Evolutionary conservation across 2,329 filamentous ascomycete species (phyloP).

Genomic region (Epichloe bromicola): DNA sequence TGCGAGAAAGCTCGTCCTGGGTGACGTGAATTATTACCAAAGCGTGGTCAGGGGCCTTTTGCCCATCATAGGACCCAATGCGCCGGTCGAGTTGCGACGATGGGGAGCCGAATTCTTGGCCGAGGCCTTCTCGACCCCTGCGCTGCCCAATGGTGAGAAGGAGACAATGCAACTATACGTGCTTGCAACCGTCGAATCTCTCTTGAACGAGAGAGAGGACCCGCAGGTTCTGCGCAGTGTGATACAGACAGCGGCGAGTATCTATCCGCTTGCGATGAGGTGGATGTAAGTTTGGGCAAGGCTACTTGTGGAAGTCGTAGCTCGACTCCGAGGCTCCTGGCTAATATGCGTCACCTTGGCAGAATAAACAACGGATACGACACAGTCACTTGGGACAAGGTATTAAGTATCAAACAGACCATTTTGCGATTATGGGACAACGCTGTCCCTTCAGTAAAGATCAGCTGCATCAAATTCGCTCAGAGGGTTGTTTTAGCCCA

Average conservation of each 20-base stretch:
- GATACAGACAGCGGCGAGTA: conserved; percentile 78
- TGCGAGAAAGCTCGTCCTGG: conserved; percentile 78
- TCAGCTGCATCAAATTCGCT: conserved; percentile 96
- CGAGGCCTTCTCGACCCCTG: conserved; percentile 90
- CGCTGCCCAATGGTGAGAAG: conserved; percentile 64
- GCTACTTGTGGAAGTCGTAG: not conserved
- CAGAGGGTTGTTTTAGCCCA: conserved; percentile 88
- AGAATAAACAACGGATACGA: conserved; percentile 85
- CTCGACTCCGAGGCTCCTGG: not conserved
- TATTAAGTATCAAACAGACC: conserved; percentile 76
- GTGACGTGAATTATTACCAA: conserved; percentile 77
- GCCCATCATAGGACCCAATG: conserved; percentile 70
- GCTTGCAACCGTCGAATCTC: conserved; percentile 59
- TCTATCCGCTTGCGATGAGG: conserved; percentile 83
- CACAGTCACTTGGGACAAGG: conserved; percentile 69
- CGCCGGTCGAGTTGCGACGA: conserved; percentile 70
- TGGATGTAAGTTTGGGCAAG: conserved; percentile 72
- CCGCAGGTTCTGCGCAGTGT: conserved; percentile 69
- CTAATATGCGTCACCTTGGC: conserved; percentile 11
- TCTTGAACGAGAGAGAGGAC: conserved; percentile 64
- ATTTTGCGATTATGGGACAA: conserved; percentile 83
- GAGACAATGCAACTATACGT: conserved; percentile 65
- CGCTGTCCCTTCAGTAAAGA: conserved; percentile 60
- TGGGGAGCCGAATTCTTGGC: conserved; percentile 95
- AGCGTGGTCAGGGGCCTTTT: conserved; percentile 86